A percentile compares a stretch with the other conserved stretches of the same genome.
Evolutionary conservation across 1,284 basidiomycete species (phyloP).

Genomic region (Chalciporus sp.): DNA sequence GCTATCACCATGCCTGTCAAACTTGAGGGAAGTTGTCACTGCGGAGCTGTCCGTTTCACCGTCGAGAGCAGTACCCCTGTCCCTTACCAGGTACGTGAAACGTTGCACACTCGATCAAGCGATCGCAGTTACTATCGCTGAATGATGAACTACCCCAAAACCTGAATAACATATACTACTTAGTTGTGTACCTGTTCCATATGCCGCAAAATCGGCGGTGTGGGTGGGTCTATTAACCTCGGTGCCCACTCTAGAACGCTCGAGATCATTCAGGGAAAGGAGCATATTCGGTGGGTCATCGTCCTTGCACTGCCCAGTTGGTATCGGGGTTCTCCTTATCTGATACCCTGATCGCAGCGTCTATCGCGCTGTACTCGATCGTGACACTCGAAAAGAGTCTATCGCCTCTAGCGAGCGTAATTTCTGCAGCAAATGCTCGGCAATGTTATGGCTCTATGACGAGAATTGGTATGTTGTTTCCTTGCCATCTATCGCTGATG

Average conservation of each 20-base stretch:
- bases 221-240: conserved; percentile 61
- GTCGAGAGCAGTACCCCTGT: conserved; percentile 57
- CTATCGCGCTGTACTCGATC: conserved; percentile 57
- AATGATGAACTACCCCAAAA: too few relatives aligned
- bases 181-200: conserved; percentile 64
- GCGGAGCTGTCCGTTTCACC: conserved; percentile 56
- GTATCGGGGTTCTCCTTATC: too few relatives aligned
- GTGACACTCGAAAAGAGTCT: conserved; percentile 50
- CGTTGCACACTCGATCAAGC: not conserved
- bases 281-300: conserved; percentile 44
- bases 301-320: too few relatives aligned
- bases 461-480: conserved; percentile 42
- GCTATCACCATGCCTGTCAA: conserved; percentile 55
- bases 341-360: conserved; percentile 35
- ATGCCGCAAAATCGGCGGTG: conserved; percentile 64
- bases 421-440: conserved; percentile 60
- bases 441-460: conserved; percentile 65
- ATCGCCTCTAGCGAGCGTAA: conserved; percentile 54
- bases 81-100: conserved; percentile 54
- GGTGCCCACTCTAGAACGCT: conserved; percentile 51
- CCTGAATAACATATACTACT: not conserved
- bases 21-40: conserved; percentile 62
- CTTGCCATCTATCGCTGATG: not conserved
- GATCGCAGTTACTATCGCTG: too few relatives aligned
- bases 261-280: conserved; percentile 49